Base-by-base conservation (phyloP, 140 eudicot genomes). In the Oenanthe javanica region DNA sequence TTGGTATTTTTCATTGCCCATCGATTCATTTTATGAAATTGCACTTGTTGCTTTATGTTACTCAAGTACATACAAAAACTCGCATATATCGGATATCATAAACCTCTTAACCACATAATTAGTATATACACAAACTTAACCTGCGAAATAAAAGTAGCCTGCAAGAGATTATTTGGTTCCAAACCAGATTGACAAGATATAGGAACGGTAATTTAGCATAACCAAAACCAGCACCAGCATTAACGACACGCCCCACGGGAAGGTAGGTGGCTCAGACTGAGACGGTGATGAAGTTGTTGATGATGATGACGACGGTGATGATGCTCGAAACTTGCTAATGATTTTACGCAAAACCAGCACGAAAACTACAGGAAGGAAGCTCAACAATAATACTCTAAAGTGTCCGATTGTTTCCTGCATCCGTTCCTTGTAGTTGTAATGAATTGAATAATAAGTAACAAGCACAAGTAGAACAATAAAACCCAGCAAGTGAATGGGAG, bases 401-500 rank as follows among this genome's bases (percentile, higher is more conserved):
- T 9, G 36, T 23, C 45, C n/a, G 0, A 45, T 19, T 14, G 36
- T 73, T 46, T 46, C 36, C 13, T 73, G 54, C 27, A 73, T 73
- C 36, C 51, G 52, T 16, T 46, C 7, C 54, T 73, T 9, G 3
- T 21, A 73, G 27, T 46, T 9, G 31, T 21, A 19, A n/a, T n/a
- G 38, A 45, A 73, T 3, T 73, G 77, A 73, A 73, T 46, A 73
- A 3, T 12, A 46, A 0, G 27, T 43, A 21, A 73, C 77, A 42
- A 73, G 55, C 27, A 73, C 1, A 45, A 73, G 77, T 73, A 73
- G 19, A 73, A 43, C 21, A 0, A 73, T 42, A 11, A 73, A 73
- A 10, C 77, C 54, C 49, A 73, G 40, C 77, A 73, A 73, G 55
- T 73, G 77, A 13, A 73, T 7, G 0, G 77, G 77, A 45, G 55